phyloP scores from a whole-genome alignment of 2,329 filamentous ascomycete species.

The Clarireedia monteithiana region DNA sequence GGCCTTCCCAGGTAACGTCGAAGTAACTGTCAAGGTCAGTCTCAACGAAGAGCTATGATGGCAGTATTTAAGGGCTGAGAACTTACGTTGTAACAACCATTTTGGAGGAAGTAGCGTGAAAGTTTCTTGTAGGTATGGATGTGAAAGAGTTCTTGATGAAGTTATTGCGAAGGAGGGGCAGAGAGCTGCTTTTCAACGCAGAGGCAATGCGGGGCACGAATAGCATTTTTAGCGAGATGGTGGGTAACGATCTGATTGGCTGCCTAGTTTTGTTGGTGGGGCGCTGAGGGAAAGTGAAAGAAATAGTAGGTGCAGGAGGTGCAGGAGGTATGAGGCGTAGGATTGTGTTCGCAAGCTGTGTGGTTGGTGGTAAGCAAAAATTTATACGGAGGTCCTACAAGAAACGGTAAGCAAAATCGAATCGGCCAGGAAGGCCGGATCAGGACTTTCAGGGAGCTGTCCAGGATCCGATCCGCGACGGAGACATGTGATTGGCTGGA shows the following conservation, averaged over 20 bases:
- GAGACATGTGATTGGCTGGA: not conserved
- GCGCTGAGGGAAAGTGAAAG: too few species aligned
- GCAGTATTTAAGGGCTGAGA: constrained; percentile 38
- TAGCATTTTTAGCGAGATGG: constrained; percentile 10
- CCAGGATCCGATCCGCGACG: not conserved
- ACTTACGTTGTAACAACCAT: constrained; percentile 26
- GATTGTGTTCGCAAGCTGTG: too few species aligned
- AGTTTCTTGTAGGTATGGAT: constrained; percentile 12
- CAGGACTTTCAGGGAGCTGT: not conserved
- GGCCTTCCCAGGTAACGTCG: constrained; percentile 66
- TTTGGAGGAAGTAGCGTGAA: constrained; percentile 29
- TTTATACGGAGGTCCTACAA: too few species aligned
- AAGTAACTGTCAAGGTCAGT: constrained; percentile 48
- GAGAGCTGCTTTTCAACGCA: constrained; percentile 10
- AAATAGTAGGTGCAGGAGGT: too few species aligned
- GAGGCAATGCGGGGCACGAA: constrained; percentile 8
- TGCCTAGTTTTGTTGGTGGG: not conserved
- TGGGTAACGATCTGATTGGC: not conserved
- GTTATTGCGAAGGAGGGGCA: constrained; percentile 11
- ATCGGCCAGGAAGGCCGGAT: too few species aligned
- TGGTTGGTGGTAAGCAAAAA: too few species aligned
- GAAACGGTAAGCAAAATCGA: too few species aligned
- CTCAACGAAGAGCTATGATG: constrained; percentile 17
- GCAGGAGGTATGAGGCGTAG: too few species aligned
- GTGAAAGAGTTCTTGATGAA: constrained; percentile 11